A percentile compares a stretch with the other conserved stretches of the same genome.
Evolutionary conservation across 306 rosid genomes (phyloP).

Genomic region (Amphicarpaea edgeworthii): DNA sequence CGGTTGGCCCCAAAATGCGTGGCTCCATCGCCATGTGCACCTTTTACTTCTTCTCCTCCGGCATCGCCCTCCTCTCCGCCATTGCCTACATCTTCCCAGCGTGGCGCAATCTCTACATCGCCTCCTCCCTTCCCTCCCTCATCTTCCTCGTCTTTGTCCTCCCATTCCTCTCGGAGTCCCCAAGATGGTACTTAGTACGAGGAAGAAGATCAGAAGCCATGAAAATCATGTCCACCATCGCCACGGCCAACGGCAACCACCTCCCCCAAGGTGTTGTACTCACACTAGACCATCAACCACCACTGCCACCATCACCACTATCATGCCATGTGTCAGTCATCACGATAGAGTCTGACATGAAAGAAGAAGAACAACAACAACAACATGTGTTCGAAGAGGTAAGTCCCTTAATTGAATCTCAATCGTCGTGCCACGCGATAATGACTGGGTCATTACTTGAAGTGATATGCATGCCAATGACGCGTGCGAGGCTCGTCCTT

Average conservation of each 20-base stretch:
- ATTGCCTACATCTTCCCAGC: conserved; percentile 62
- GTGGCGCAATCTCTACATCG: conserved; percentile 76
- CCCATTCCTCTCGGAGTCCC: conserved; percentile 82
- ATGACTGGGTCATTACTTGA: conserved; percentile 60
- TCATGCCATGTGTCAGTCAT: neutral
- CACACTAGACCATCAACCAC: conserved; percentile 59
- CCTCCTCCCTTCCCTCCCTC: conserved; percentile 73
- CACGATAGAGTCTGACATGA: too few species aligned
- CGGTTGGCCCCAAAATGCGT: conserved; percentile 69
- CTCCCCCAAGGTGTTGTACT: conserved; percentile 59
- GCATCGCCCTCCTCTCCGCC: conserved; percentile 67
- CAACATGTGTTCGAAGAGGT: too few species aligned
- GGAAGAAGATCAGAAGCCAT: conserved; percentile 63
- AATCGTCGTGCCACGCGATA: neutral
- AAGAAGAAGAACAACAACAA: too few species aligned
- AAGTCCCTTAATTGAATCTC: too few species aligned
- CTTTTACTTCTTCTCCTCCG: conserved; percentile 85
- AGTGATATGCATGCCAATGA: conserved; percentile 58
- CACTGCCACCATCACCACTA: neutral
- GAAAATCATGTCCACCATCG: conserved; percentile 64
- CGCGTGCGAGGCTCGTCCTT: conserved; percentile 63
- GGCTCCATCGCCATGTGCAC: conserved; percentile 81
- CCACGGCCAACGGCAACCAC: conserved; percentile 57
- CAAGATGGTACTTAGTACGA: conserved; percentile 80
- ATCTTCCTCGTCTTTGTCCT: conserved; percentile 55